phyloP scores from a whole-genome alignment of 2,329 filamentous ascomycete species.

The Cytospora piceae region DNA sequence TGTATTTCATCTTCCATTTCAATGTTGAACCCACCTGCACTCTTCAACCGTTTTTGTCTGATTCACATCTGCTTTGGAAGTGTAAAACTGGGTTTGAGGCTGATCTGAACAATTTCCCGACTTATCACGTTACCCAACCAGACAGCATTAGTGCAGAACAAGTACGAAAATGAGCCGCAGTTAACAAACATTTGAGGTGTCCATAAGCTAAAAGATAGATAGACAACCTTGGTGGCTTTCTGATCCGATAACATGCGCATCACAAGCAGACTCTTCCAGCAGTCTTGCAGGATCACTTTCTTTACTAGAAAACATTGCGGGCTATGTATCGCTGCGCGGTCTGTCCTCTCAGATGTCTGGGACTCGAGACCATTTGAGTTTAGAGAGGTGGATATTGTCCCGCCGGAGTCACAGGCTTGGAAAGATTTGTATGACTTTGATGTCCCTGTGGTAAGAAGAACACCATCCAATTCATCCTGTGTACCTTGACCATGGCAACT shows the following conservation, averaged over 20 bases:
- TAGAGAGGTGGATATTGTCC: constrained; percentile 71
- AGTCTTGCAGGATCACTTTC: constrained; percentile 69
- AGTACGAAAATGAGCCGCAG: not conserved
- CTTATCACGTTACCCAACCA: not conserved
- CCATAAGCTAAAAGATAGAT: not conserved
- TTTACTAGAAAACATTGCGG: constrained; percentile 75
- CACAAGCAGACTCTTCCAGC: constrained; percentile 53
- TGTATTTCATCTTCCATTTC: not conserved
- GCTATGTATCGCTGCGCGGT: constrained; percentile 70
- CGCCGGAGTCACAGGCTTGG: constrained; percentile 66
- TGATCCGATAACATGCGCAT: constrained; percentile 50
- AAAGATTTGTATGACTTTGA: constrained; percentile 79
- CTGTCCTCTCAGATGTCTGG: constrained; percentile 70
- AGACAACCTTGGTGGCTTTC: not conserved
- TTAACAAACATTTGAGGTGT: too few species aligned
- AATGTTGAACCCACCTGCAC: not conserved
- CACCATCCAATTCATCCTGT: not conserved
- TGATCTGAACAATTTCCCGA: not conserved
- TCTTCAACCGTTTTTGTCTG: not conserved
- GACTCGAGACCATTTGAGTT: constrained; percentile 69
- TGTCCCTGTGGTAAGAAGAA: constrained; percentile 69
- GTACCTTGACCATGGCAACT: not conserved
- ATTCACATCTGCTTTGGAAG: not conserved
- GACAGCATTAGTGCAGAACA: not conserved
- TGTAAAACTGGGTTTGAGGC: not conserved